Conservation (phyloP, 2,329 filamentous ascomycete species). For the Cercospora zeina region DNA sequence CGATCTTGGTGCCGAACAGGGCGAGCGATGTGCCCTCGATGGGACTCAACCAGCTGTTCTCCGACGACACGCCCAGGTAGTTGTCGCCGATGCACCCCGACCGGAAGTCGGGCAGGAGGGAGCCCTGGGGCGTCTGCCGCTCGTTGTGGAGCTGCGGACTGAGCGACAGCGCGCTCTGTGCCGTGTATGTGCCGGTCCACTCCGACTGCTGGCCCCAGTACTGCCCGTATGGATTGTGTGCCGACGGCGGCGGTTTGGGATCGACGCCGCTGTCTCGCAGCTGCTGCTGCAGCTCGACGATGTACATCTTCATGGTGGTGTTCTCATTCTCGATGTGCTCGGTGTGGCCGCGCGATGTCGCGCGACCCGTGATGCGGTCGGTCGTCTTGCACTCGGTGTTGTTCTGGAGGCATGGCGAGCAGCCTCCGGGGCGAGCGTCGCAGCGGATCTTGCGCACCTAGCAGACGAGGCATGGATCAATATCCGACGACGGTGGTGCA, state of each 20-base stretch:
- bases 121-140: slow-evolving; percentile 22
- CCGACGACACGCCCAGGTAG: slow-evolving; percentile 65
- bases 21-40: slow-evolving; percentile 76
- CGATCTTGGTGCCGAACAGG: slow-evolving; percentile 76
- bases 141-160: slow-evolving; percentile 17
- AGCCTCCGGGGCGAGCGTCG: slow-evolving; percentile 76
- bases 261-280: slow-evolving; percentile 63
- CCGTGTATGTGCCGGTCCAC: background rate
- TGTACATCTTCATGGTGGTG: slow-evolving; percentile 63
- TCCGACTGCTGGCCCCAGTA: slow-evolving; percentile 21
- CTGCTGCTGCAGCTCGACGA: slow-evolving; percentile 68
- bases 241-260: slow-evolving; percentile 38
- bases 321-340: slow-evolving; percentile 74
- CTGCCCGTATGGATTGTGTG: slow-evolving; percentile 14
- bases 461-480: background rate
- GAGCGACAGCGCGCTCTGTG: slow-evolving; percentile 2
- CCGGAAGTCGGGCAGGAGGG: slow-evolving; percentile 50
- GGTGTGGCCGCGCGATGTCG: slow-evolving; percentile 74
- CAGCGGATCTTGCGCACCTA: slow-evolving; percentile 84
- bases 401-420: slow-evolving; percentile 76
- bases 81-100: slow-evolving; percentile 57
- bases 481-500: background rate
- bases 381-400: slow-evolving; percentile 79
- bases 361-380: slow-evolving; percentile 80
- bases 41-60: slow-evolving; percentile 66